Conservation (phyloP, 208 protist species). For the Trypanosoma conorhini region DNA sequence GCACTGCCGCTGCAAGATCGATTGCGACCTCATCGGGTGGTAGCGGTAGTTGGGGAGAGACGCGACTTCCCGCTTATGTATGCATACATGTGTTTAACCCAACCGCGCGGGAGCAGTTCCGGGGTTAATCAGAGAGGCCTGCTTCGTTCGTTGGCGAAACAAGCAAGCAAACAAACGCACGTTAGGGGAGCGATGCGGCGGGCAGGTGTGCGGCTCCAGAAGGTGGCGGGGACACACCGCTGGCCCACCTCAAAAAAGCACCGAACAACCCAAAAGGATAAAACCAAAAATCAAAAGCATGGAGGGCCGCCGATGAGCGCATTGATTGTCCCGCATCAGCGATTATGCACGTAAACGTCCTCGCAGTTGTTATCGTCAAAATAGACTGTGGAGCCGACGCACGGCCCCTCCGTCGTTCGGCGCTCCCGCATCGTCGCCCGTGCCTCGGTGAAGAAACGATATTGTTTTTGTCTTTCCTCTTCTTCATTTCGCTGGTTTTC, state of each 20-base stretch:
- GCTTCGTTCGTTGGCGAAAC: background rate
- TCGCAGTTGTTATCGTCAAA: slow-evolving; percentile 19
- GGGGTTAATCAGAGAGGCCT: background rate
- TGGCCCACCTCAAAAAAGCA: background rate
- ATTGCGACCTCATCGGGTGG: background rate
- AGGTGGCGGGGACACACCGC: background rate
- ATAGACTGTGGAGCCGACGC: slow-evolving; percentile 12
- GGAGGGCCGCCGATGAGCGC: background rate
- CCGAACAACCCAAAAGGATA: background rate
- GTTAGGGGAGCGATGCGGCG: background rate
- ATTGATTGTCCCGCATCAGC: background rate
- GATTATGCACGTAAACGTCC: slow-evolving; percentile 14
- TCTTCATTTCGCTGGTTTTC: slow-evolving; percentile 32
- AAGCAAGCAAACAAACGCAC: background rate
- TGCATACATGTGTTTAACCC: background rate
- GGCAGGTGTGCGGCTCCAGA: background rate
- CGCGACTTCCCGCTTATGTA: background rate
- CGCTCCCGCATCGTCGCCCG: slow-evolving; percentile 11
- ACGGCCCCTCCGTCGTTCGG: slow-evolving; percentile 5
- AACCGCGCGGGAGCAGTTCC: background rate
- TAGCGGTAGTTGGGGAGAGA: background rate
- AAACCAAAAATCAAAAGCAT: background rate
- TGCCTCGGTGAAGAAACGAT: slow-evolving; percentile 39
- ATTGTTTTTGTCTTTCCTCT: slow-evolving; percentile 35
- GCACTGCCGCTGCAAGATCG: slow-evolving; percentile 56